phyloP scores from a whole-genome alignment of 2,329 filamentous ascomycete genomes.

The Aspergillus sclerotialis region DNA sequence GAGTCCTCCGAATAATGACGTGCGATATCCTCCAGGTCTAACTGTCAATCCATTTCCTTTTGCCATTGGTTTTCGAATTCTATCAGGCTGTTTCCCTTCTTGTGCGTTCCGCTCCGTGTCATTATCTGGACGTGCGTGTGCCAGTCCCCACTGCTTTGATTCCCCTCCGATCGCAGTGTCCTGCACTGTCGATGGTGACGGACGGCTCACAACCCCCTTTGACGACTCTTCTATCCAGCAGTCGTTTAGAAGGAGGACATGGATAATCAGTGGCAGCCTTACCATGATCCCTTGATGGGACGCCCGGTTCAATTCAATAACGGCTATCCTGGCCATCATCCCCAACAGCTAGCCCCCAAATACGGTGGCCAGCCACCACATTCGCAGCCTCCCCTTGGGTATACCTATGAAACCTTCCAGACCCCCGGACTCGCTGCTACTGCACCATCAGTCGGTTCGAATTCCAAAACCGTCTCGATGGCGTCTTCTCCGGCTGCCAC shows the following conservation, averaged over 20 bases:
- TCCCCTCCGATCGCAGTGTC: constrained; percentile 22
- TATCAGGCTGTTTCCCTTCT: constrained; percentile 6
- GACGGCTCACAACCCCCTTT: too few species aligned
- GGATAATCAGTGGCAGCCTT: constrained; percentile 61
- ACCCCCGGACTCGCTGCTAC: constrained; percentile 28
- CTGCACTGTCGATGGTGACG: constrained; percentile 19
- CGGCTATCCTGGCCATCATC: constrained; percentile 43
- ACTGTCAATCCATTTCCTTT: constrained; percentile 12
- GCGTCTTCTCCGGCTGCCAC: constrained; percentile 52
- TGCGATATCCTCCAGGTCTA: constrained; percentile 12
- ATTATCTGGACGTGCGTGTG: constrained; percentile 15
- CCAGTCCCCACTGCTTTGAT: constrained; percentile 19
- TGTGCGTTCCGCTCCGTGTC: constrained; percentile 8
- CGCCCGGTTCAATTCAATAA: constrained; percentile 60
- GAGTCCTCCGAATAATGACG: constrained; percentile 18
- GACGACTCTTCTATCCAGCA: too few species aligned
- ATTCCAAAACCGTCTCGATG: constrained; percentile 46
- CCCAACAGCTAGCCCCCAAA: constrained; percentile 45
- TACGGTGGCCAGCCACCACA: constrained; percentile 37
- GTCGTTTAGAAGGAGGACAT: constrained; percentile 34
- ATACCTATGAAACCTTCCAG: constrained; percentile 64
- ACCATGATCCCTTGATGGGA: constrained; percentile 55
- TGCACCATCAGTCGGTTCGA: constrained; percentile 28
- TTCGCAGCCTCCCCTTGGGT: constrained; percentile 50
- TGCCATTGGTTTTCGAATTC: constrained; percentile 12